Evolutionary conservation across 1,284 basidiomycete genomes (phyloP).

Genomic region (Trichosporon ovoides): DNA sequence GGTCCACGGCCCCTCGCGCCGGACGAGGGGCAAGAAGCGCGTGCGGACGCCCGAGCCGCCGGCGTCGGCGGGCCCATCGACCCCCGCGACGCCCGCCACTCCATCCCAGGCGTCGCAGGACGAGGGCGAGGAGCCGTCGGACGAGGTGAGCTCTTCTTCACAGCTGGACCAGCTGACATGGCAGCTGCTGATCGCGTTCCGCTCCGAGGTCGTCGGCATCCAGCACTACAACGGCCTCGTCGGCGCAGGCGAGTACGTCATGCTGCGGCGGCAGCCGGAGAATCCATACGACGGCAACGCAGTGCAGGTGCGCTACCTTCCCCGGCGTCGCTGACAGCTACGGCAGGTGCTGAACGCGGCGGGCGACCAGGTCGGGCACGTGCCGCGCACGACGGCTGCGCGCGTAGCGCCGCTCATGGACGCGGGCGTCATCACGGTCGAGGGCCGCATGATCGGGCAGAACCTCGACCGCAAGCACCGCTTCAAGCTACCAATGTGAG

Average conservation of each 20-base stretch:
- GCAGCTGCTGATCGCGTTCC: constrained; percentile 61
- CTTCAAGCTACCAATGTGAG: constrained; percentile 60
- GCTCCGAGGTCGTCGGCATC: constrained; percentile 67
- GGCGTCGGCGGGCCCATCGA: neutral
- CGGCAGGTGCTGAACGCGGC: constrained; percentile 69
- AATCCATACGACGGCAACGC: constrained; percentile 64
- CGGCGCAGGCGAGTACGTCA: constrained; percentile 70
- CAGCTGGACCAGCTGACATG: constrained; percentile 35
- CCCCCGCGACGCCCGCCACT: neutral
- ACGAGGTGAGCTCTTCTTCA: constrained; percentile 25
- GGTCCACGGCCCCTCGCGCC: neutral
- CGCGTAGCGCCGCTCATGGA: constrained; percentile 69
- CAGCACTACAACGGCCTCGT: constrained; percentile 79
- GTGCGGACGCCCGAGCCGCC: neutral
- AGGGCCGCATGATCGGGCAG: constrained; percentile 58
- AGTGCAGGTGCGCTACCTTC: constrained; percentile 20
- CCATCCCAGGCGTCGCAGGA: neutral
- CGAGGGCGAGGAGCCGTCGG: constrained; percentile 20
- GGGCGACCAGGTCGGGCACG: constrained; percentile 68
- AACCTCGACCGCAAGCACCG: constrained; percentile 35
- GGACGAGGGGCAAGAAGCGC: constrained; percentile 2
- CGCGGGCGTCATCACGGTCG: constrained; percentile 58
- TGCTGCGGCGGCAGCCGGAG: constrained; percentile 61
- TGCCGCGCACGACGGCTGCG: constrained; percentile 58
- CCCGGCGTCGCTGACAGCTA: constrained; percentile 51